These are phyloP conservation scores for Citrullus mucosospermus DNA, from an alignment of 306 rosid genomes.

Conservation along the genomic window DNA sequence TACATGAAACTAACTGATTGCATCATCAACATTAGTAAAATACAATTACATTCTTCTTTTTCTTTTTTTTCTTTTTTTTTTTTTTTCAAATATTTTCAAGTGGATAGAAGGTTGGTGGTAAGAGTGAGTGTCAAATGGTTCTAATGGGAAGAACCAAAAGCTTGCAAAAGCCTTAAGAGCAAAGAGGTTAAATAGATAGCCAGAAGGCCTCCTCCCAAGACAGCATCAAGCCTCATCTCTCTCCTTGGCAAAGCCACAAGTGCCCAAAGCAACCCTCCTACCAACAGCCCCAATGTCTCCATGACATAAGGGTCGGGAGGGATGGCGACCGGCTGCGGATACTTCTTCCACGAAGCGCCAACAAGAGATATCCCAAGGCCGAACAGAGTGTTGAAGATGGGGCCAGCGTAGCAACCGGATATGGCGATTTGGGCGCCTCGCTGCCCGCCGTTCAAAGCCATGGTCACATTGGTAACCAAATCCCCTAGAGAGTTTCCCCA, in stretches of 20 bases:
- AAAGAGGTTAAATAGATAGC: conserved; percentile 49
- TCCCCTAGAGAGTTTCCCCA: conserved; percentile 94
- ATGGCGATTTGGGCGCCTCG: conserved; percentile 72
- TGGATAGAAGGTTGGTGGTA: not conserved
- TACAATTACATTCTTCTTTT: not conserved
- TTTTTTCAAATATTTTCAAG: not conserved
- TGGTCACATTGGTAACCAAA: conserved; percentile 50
- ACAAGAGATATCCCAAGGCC: conserved; percentile 63
- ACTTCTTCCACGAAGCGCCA: conserved; percentile 32
- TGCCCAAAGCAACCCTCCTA: conserved; percentile 64
- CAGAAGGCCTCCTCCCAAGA: conserved; percentile 48
- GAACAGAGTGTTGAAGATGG: conserved; percentile 52
- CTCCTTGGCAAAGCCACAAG: conserved; percentile 49
- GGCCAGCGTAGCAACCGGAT: conserved; percentile 74
- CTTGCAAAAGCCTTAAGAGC: conserved; percentile 34
- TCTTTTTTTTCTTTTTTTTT: not conserved
- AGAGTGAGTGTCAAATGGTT: conserved; percentile 1
- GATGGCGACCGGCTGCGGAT: conserved; percentile 31
- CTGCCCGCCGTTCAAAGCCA: conserved; percentile 64
- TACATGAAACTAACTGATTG: not conserved
- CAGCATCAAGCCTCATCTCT: conserved; percentile 47
- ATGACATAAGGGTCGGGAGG: conserved; percentile 35
- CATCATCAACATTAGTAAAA: not conserved
- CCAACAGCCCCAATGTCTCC: conserved; percentile 35
- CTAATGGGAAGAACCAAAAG: conserved; percentile 18